phyloP scores from a whole-genome alignment of 192 early-diverging fungal species.

The Funneliformis geosporum region DNA sequence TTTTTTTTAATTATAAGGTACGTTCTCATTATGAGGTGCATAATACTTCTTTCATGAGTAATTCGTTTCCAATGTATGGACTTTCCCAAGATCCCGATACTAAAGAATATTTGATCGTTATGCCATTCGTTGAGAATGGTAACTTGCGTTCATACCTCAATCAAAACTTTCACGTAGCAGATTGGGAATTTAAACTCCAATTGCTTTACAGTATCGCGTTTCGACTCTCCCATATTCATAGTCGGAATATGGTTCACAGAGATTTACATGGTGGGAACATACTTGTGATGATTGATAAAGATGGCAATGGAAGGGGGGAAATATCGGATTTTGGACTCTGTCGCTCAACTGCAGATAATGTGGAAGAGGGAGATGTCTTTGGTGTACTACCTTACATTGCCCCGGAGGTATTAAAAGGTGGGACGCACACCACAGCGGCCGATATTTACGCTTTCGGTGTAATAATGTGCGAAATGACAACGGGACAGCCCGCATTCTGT shows the following conservation, averaged over 20 bases:
- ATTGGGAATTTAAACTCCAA: constrained; percentile 13
- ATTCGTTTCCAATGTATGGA: constrained; percentile 1
- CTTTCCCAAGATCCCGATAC: not conserved
- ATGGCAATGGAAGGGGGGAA: too few species aligned
- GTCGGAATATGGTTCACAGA: constrained; percentile 1
- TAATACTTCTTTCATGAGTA: not conserved
- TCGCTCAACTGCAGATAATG: too few species aligned
- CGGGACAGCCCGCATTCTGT: too few species aligned
- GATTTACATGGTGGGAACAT: constrained; percentile 9
- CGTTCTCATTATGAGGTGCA: constrained; percentile 4
- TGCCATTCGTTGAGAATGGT: too few species aligned
- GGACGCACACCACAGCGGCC: too few species aligned
- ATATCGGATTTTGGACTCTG: too few species aligned
- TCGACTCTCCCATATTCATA: not conserved
- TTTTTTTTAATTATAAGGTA: not conserved
- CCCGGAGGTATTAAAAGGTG: too few species aligned
- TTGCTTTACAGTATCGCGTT: not conserved
- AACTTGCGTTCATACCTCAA: not conserved
- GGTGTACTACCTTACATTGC: not conserved
- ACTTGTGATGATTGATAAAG: too few species aligned
- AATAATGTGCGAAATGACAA: too few species aligned
- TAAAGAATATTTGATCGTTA: too few species aligned
- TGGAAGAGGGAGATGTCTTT: too few species aligned
- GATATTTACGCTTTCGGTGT: too few species aligned
- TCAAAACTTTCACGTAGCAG: not conserved